Evolutionary conservation across 75 land plant genomes (phyloP).

Genomic region (Selaginella moellendorffii): DNA sequence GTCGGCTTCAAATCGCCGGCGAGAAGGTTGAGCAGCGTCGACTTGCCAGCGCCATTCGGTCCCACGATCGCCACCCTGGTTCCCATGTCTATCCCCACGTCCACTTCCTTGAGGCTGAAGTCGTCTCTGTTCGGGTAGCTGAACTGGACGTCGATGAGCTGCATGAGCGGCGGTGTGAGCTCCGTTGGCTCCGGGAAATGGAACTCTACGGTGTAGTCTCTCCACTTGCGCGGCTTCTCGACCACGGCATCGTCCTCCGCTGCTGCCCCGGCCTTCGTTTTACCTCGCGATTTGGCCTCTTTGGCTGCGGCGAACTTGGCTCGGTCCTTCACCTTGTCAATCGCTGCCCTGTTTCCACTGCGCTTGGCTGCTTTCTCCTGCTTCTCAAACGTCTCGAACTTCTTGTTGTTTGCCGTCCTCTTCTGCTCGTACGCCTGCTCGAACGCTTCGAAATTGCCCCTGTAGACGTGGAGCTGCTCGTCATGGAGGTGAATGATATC

Average conservation of each 20-base stretch:
- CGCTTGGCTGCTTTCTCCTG: conserved; percentile 69
- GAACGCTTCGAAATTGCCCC: conserved; percentile 89
- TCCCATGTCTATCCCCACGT: conserved; percentile 98
- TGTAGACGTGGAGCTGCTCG: conserved; percentile 58
- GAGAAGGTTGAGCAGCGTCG: conserved; percentile 80
- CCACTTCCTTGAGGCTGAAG: conserved; percentile 71
- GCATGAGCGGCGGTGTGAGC: conserved; percentile 82
- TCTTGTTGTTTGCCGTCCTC: conserved; percentile 73
- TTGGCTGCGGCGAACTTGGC: conserved; percentile 61
- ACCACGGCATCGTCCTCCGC: conserved; percentile 49
- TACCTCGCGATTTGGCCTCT: conserved; percentile 61
- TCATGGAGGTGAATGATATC: conserved; percentile 94
- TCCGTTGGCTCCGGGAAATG: conserved; percentile 95
- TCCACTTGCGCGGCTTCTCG: conserved; percentile 80
- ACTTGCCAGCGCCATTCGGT: conserved; percentile 94
- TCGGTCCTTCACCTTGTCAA: conserved; percentile 81
- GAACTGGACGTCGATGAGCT: conserved; percentile 80
- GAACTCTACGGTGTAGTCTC: conserved; percentile 82
- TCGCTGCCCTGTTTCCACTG: conserved; percentile 59
- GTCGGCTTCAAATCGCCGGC: conserved; percentile 80
- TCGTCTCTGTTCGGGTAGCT: conserved; percentile 77
- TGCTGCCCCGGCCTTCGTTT: conserved; percentile 33
- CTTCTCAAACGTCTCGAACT: conserved; percentile 65
- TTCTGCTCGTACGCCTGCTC: conserved; percentile 72
- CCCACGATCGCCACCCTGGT: conserved; percentile 98